Conservation (phyloP, 169 alveolate genomes). For the Plasmodium sp. region DNA sequence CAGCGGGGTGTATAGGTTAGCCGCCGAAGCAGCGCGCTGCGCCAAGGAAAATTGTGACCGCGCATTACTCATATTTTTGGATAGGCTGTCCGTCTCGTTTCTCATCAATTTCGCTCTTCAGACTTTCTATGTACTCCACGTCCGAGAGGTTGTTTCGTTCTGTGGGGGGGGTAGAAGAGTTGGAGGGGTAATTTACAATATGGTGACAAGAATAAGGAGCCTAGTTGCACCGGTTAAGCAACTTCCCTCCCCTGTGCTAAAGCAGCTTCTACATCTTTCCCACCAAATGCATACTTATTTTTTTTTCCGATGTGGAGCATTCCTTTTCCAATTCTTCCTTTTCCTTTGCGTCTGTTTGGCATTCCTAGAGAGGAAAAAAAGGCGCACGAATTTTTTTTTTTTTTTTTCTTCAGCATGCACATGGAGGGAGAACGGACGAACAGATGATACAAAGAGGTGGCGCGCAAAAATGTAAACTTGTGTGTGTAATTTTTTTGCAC, state of each 20-base stretch:
- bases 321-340: not conserved
- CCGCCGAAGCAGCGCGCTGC: not conserved
- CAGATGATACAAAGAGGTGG: not conserved
- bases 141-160: conserved; percentile 20
- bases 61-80: conserved; percentile 34
- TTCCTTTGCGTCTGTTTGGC: not conserved
- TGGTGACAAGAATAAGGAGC: not conserved
- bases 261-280: not conserved
- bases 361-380: not conserved
- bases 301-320: conserved; percentile 7
- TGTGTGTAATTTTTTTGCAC: not conserved
- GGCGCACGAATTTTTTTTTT: conserved; percentile 9
- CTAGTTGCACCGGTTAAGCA: not conserved
- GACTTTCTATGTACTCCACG: conserved; percentile 24
- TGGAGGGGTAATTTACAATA: not conserved
- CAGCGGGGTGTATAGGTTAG: not conserved
- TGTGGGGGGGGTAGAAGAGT: not conserved
- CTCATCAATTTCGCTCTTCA: conserved; percentile 29
- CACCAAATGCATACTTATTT: conserved; percentile 13
- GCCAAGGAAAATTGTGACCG: not conserved
- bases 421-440: not conserved
- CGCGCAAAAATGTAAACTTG: not conserved
- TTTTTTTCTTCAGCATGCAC: not conserved
- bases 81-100: not conserved
- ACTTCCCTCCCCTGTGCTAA: not conserved